phyloP scores from a whole-genome alignment of 345 rosid genomes.

The Hibiscus mutabilis region DNA sequence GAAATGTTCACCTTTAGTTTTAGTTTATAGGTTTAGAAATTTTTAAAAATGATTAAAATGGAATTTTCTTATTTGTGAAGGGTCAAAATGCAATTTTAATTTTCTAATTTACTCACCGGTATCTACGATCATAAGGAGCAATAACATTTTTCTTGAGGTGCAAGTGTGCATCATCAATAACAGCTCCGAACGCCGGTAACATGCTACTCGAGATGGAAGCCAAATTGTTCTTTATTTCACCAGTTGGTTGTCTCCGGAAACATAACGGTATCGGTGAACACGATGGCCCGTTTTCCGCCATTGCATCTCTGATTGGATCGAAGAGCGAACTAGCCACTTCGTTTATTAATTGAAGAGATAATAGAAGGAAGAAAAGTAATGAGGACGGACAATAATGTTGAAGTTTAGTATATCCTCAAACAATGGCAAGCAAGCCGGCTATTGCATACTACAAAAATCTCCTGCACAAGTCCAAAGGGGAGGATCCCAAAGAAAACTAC shows the following conservation, averaged over 20 bases:
- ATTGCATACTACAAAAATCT: background rate
- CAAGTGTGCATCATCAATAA: constrained; percentile 41
- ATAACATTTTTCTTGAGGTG: constrained; percentile 44
- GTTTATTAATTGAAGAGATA: background rate
- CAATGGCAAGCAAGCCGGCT: background rate
- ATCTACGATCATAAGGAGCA: constrained; percentile 83
- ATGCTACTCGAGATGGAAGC: constrained; percentile 76
- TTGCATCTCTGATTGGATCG: background rate
- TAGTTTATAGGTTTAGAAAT: too few relatives aligned
- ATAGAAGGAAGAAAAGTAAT: background rate
- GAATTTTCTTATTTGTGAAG: background rate
- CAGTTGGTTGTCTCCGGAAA: constrained; percentile 50
- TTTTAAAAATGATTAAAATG: too few relatives aligned
- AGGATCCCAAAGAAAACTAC: background rate
- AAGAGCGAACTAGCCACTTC: too few relatives aligned
- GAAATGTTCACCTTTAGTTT: too few relatives aligned
- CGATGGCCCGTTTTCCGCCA: constrained; percentile 25
- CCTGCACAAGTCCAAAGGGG: background rate
- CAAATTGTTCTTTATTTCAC: constrained; percentile 45
- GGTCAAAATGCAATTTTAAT: background rate
- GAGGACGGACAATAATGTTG: background rate
- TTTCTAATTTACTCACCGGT: constrained; percentile 40
- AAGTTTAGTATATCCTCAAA: background rate
- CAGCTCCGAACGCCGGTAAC: constrained; percentile 82
- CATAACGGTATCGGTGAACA: constrained; percentile 46